Base-by-base conservation (phyloP, 139 green algal species). In the Penium margaritaceum region DNA sequence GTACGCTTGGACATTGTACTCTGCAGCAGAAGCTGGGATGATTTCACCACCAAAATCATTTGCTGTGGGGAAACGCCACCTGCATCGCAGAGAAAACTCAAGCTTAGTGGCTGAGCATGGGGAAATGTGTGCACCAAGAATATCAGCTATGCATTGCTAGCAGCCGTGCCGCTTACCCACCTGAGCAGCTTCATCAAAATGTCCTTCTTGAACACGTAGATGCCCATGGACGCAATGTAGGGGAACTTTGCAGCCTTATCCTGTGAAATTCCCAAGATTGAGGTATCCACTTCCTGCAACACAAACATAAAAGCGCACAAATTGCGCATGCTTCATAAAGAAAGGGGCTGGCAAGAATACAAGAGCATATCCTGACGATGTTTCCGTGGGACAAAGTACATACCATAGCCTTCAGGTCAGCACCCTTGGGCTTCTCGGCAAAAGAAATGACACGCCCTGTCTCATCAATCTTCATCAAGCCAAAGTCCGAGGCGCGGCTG, bases 121-220 rank as follows among this genome's bases (percentile, higher is more conserved):
- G n/a, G n/a, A n/a, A n/a, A n/a, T n/a, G n/a, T n/a, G n/a, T n/a
- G n/a, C n/a, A n/a, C n/a, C n/a, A n/a, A n/a, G n/a, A n/a, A n/a
- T n/a, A n/a, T n/a, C n/a, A n/a, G n/a, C n/a, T n/a, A n/a, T n/a
- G n/a, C n/a, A n/a, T n/a, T n/a, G n/a, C n/a, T n/a, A n/a, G n/a
- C n/a, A n/a, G n/a, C n/a, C n/a, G n/a, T n/a, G n/a, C n/a, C n/a
- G n/a, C n/a, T n/a, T n/a, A n/a, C n/a, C n/a, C n/a, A n/a, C n/a
- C 67, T 67, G 54, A 80, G 66, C 62, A 95, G 83, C 35, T 95
- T 67, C 34, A 92, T 33, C 51, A 98, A 85, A 17, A 91, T 84
- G 2, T 87, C 70, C 86, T 96, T 96, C 85, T 96, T 96, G 90
- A 99, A 99, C 30, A 99, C 91, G 76, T 99, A 99, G 87, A 99